phyloP scores from a whole-genome alignment of 139 green algal species.

The Yamagishiella unicocca region DNA sequence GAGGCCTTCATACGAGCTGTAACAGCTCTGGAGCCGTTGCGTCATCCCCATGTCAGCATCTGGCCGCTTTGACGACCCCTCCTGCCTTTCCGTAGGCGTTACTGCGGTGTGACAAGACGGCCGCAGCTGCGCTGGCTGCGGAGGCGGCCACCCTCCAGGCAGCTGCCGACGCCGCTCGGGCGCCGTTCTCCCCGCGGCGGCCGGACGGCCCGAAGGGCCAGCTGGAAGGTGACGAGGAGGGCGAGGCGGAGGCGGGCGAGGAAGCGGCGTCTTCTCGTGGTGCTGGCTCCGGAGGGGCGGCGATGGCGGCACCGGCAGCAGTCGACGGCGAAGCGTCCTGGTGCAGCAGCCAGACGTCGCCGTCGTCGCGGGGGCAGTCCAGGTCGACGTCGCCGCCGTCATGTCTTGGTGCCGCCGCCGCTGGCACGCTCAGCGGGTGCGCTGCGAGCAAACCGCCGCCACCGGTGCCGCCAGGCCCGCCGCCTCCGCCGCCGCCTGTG shows the following conservation, averaged over 20 bases:
- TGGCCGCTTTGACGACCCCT: not conserved
- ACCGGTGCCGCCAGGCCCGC: not conserved
- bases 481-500: not conserved
- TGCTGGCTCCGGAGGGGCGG: not conserved
- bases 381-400: not conserved
- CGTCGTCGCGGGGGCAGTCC: not conserved
- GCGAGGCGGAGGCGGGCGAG: not conserved
- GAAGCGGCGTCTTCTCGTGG: not conserved
- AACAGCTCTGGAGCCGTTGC: too few species aligned
- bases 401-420: not conserved
- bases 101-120: not conserved
- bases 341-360: constrained; percentile 8
- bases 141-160: not conserved
- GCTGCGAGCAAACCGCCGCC: not conserved
- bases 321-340: not conserved
- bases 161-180: not conserved
- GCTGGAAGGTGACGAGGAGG: too few species aligned
- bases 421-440: not conserved
- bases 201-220: not conserved
- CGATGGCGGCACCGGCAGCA: not conserved
- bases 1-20: too few species aligned
- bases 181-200: not conserved
- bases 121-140: not conserved
- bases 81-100: not conserved
- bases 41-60: too few species aligned